A percentile compares a stretch with the other conserved stretches of the same genome.
Evolutionary conservation across 192 early-diverging fungal species (phyloP).

Genomic region (Borealophlyctis nickersoniae): DNA sequence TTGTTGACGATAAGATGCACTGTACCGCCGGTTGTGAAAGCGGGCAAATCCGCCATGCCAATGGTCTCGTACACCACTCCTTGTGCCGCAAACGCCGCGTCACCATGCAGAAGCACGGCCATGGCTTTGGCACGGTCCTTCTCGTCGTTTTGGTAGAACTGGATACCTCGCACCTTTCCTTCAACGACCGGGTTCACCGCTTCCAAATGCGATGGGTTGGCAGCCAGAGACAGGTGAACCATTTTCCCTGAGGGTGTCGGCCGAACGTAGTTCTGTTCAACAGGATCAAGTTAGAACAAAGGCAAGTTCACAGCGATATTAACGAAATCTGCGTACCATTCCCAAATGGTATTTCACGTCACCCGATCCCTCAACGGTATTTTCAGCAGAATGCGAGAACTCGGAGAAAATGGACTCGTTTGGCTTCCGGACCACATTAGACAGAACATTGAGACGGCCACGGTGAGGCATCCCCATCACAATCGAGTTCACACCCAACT

Average conservation of each 20-base stretch:
- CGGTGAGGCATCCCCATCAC: constrained; percentile 99
- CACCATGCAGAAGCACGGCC: constrained; percentile 94
- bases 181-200: constrained; percentile 97
- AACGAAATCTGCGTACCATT: constrained; percentile 24
- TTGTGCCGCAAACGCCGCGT: constrained; percentile 97
- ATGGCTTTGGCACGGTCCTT: constrained; percentile 76
- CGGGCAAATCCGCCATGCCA: constrained; percentile 90
- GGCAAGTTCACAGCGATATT: neutral
- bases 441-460: constrained; percentile 95
- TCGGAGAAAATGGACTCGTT: constrained; percentile 99
- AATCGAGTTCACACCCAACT: constrained; percentile 91
- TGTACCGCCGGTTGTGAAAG: constrained; percentile 94
- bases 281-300: neutral
- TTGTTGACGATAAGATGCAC: constrained; percentile 98
- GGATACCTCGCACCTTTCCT: constrained; percentile 94
- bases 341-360: constrained; percentile 69
- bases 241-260: constrained; percentile 96
- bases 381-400: constrained; percentile 84
- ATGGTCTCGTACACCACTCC: constrained; percentile 97
- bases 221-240: constrained; percentile 94
- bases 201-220: constrained; percentile 99
- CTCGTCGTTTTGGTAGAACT: constrained; percentile 90
- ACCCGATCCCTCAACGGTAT: constrained; percentile 91
- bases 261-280: constrained; percentile 85
- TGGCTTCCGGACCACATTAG: constrained; percentile 98